These are phyloP conservation scores for Dacryopinax primogenitus DNA, from an alignment of 768 basidiomycete genomes.

Conservation along the genomic window DNA sequence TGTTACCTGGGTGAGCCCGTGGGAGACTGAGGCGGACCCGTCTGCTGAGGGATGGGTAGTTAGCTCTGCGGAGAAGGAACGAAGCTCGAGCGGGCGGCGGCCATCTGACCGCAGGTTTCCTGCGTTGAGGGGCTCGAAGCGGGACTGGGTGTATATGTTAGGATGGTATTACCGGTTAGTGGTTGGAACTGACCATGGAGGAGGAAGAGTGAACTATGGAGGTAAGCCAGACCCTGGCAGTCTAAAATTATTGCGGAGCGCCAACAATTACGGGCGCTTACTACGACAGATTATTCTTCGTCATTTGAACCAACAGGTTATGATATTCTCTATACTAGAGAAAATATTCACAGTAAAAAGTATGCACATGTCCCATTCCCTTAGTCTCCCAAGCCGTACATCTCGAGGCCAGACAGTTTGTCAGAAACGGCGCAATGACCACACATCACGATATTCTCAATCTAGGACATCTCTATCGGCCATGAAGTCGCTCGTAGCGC, in stretches of 20 bases:
- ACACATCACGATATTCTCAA: not conserved
- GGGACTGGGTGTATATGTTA: conserved; percentile 12
- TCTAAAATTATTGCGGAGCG: no score
- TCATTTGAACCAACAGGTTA: not conserved
- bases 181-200: not conserved
- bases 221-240: no score
- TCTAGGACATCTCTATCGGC: not conserved
- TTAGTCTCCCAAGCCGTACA: not conserved
- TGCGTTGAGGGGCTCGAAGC: conserved; percentile 19
- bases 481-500: not conserved
- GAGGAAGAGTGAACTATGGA: not conserved
- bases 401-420: not conserved
- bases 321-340: not conserved
- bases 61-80: conserved; percentile 67
- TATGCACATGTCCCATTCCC: not conserved
- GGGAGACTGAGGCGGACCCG: conserved; percentile 68
- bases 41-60: conserved; percentile 59
- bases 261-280: no score
- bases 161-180: not conserved
- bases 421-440: not conserved
- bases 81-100: conserved; percentile 80
- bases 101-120: conserved; percentile 71
- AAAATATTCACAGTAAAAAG: not conserved
- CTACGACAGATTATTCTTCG: no score
- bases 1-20: conserved; percentile 81